A percentile compares a stretch with the other conserved stretches of the same genome.
phyloP scores from a whole-genome alignment of 352 stramenopile species.

The Pythium apleroticum region DNA sequence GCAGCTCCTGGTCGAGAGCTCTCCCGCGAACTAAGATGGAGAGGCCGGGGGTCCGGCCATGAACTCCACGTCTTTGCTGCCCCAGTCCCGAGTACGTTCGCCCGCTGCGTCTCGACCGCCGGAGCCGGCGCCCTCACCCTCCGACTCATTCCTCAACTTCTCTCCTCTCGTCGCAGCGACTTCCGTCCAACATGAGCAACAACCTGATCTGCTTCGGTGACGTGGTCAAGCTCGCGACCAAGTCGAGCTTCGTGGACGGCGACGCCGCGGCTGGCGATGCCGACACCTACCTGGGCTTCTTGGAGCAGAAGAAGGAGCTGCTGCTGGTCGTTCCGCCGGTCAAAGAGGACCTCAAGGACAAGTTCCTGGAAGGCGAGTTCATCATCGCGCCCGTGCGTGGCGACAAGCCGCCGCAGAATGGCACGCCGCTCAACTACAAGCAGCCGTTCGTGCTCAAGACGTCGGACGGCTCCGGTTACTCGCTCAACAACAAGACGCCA shows the following conservation, averaged over 20 bases:
- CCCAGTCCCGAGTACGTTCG: neutral
- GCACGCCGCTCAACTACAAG: conserved; percentile 60
- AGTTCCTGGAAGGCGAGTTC: conserved; percentile 62
- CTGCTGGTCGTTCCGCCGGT: conserved; percentile 57
- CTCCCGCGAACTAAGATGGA: neutral
- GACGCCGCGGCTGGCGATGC: conserved; percentile 1
- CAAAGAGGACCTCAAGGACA: conserved; percentile 40
- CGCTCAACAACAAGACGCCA: conserved; percentile 78
- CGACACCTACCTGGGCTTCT: conserved; percentile 38
- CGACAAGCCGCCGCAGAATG: conserved; percentile 46
- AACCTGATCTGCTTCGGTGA: conserved; percentile 32
- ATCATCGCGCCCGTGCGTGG: conserved; percentile 52
- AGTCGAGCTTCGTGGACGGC: conserved; percentile 28
- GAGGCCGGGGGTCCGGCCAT: neutral
- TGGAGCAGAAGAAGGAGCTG: conserved; percentile 47
- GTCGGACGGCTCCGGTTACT: conserved; percentile 60
- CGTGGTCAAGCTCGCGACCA: conserved; percentile 28
- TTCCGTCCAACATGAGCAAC: conserved; percentile 18
- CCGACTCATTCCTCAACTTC: conserved; percentile 19
- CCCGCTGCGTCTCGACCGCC: neutral
- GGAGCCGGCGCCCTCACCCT: neutral
- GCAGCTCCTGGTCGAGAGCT: neutral
- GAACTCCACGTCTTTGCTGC: neutral
- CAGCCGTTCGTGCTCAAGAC: conserved; percentile 71
- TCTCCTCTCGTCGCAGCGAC: conserved; percentile 1